These are phyloP conservation scores for Talaromyces nanjingensis DNA, from an alignment of 495 filamentous ascomycete genomes.

Conservation along the genomic window DNA sequence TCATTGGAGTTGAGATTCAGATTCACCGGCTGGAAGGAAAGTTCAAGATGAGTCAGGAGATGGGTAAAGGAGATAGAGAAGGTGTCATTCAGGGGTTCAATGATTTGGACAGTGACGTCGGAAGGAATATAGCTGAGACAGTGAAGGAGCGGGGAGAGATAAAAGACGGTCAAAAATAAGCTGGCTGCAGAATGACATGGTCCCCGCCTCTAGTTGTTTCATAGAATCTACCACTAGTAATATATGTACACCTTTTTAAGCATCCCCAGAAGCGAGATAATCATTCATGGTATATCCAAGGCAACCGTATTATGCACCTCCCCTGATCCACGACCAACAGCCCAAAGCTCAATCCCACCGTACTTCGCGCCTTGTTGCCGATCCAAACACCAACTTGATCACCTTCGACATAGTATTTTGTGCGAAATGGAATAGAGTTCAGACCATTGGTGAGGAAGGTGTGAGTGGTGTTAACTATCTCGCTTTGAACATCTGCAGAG, in stretches of 20 bases:
- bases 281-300: no score
- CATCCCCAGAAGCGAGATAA: neutral
- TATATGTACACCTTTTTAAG: neutral
- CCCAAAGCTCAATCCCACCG: no score
- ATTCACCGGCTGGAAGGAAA: slow-evolving; percentile 41
- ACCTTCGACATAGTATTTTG: no score
- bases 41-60: slow-evolving; percentile 52
- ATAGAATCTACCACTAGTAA: neutral
- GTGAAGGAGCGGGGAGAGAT: slow-evolving; percentile 37
- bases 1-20: slow-evolving; percentile 42
- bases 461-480: no score
- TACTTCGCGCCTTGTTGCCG: no score
- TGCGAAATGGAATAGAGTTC: no score
- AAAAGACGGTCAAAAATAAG: slow-evolving; percentile 13
- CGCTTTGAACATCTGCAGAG: no score
- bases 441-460: no score
- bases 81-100: slow-evolving; percentile 45
- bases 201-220: neutral
- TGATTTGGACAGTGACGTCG: slow-evolving; percentile 32
- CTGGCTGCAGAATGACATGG: neutral
- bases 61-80: slow-evolving; percentile 28
- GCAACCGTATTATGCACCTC: no score
- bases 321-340: no score
- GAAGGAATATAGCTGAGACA: slow-evolving; percentile 28
- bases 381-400: no score